Evolutionary conservation across 805 yeast genomes (phyloP).

Genomic region (baker's yeast (Saccharomyces cerevisiae)): DNA sequence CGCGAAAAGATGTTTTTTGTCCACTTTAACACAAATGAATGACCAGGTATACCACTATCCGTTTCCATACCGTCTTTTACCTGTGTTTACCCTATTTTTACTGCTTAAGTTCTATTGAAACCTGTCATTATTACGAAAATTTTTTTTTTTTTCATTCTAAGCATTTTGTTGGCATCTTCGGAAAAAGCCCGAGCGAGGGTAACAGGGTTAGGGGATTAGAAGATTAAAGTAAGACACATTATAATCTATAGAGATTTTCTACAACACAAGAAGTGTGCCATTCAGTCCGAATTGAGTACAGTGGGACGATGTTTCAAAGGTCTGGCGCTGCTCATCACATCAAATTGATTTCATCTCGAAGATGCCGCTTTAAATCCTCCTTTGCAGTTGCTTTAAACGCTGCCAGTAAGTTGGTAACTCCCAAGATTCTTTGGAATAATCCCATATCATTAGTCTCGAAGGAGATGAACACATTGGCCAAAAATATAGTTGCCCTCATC

Average conservation of each 20-base stretch:
- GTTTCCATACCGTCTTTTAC: constrained; percentile 8
- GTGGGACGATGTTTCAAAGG: background rate
- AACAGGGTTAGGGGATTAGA: background rate
- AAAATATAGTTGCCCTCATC: constrained; percentile 73
- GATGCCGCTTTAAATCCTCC: constrained; percentile 25
- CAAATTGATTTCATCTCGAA: background rate
- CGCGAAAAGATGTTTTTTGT: constrained; percentile 29
- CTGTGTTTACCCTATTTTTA: background rate
- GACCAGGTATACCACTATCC: constrained; percentile 16
- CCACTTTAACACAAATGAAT: constrained; percentile 10
- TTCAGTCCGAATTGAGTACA: background rate
- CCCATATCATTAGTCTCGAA: constrained; percentile 87
- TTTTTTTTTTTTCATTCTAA: background rate
- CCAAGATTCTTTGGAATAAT: constrained; percentile 51
- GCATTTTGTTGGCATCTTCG: background rate
- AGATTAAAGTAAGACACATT: background rate
- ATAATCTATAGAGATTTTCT: background rate
- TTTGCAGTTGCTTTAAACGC: constrained; percentile 55
- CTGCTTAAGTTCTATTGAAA: background rate
- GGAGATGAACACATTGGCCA: constrained; percentile 85
- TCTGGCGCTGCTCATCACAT: background rate
- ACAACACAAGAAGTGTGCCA: background rate
- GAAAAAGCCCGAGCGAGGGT: background rate
- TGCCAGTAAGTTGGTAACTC: constrained; percentile 69
- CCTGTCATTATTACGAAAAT: background rate